Evolutionary conservation across 2,329 filamentous ascomycete genomes (phyloP), one percentile per base, ranked within the genome.

Genomic region (Fusarium irregulare): DNA sequence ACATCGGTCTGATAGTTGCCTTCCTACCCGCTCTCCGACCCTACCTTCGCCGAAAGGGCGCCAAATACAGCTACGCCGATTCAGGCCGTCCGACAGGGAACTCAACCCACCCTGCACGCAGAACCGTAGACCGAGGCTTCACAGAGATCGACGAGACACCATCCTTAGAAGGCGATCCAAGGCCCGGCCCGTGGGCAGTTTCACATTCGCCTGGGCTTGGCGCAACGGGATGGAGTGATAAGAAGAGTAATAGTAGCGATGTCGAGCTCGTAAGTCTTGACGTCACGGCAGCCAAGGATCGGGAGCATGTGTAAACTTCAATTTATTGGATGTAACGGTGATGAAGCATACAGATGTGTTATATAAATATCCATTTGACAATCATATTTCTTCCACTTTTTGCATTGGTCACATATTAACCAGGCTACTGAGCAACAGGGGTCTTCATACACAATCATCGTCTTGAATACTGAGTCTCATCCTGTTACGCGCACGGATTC

Each of bases 1-100:
- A 68, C 3, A 55, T 74, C 2, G 68, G 68, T 1, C 59, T 74
- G 2, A 72, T 74, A 9, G 49, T 74, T 4, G 70, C 72, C 2
- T 74, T 70, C 9, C 57, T 75, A 1, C 72, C 72, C 2, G 61
- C 72, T 13, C 64, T 75, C 0, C 59, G 72, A 1, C 72, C 72
- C 10, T 75, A 68, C 13, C 67, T 74, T 10, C 63, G 49, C 2
- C 41, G 45, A 18, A 61, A 61, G 20, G 54, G 42, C 5, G 48
- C 56, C 18, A 56, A 56, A 12, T 60, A 55, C 32, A 46, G 60
- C 1, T 72, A 72, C 32, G 44, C 30, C n/a, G 56, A 66, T 13
- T 72, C 69, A 0, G 56, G 44, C 6, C 37, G 58, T 32, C 61
- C 20, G 1, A 37, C 41, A 21, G 60, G 37, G 2, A 67, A 27